Base-by-base conservation (phyloP, 176 grass and related monocot genomes). In the Phoenix dactylifera region DNA sequence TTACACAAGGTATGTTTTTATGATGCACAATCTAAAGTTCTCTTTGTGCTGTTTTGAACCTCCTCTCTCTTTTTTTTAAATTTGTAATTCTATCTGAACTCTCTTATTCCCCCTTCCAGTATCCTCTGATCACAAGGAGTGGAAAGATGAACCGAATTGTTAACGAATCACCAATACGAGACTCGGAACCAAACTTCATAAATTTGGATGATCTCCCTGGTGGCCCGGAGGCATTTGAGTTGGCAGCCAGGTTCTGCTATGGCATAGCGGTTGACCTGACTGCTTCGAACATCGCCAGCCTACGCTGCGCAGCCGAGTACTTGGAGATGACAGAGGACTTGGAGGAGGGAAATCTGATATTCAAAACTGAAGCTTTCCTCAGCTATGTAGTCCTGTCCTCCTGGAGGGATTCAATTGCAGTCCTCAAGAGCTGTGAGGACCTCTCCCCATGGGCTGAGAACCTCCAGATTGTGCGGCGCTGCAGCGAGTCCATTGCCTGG, bases 401-500 rank as follows among this genome's bases (percentile, higher is more conserved):
- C 9, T 98, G 93, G 93, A 76, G 84, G 3, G 87, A 98, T 52
- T 98, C 93, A 19, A 92, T 98, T 62, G 80, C 83, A 0, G 87
- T 98, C 28, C 74, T 98, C 68, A 98, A 89, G 84, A 86, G 73
- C 68, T 98, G 93, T 67, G 93, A 92, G 73, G 76, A 67, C 4
- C 79, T 97, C 73, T 92, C 93, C 12, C 87, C 93, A 0, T 98
- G 93, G 93, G 81, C 87, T 2, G 93, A 98, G 70, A 92, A 98
- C 93, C 85, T 98, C n/a, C 87, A 98, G 75, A 98, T 98, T 70
- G 87, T 92, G 54, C 79, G 93, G 1, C 79, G 93, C 0, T 92
- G 93, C 81, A 92, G 93, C 68, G 87, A 98, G 76, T 98, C 93
- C 56, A 98, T 98, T 74, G 93, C 93, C 0, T 98, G 93, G 93